phyloP scores from a whole-genome alignment of 768 basidiomycete genomes.

The Serendipita sp. region DNA sequence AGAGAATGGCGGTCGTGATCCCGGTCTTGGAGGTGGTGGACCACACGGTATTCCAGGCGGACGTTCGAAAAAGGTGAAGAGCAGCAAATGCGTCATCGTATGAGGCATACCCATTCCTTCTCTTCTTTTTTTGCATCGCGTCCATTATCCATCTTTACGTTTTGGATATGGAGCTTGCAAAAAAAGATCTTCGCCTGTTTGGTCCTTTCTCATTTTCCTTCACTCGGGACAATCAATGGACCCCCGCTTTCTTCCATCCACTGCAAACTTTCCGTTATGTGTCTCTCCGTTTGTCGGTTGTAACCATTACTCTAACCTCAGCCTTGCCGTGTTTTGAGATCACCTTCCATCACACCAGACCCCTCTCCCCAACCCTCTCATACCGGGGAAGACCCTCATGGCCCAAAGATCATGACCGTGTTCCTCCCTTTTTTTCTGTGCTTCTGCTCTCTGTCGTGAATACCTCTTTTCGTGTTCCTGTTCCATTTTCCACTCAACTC shows the following conservation, averaged over 20 bases:
- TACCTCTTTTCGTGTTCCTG: too few relatives aligned
- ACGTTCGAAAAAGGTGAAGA: conserved; percentile 31
- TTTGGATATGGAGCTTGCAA: too few relatives aligned
- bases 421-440: conserved; percentile 23
- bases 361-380: conserved; percentile 14
- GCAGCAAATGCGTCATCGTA: conserved; percentile 61
- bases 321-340: too few relatives aligned
- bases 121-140: not conserved
- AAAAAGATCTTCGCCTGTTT: not conserved
- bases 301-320: too few relatives aligned
- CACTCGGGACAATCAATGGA: not conserved
- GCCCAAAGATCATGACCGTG: conserved; percentile 29
- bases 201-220: not conserved
- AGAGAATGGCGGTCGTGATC: conserved; percentile 7
- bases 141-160: not conserved
- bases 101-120: conserved; percentile 28
- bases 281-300: too few relatives aligned
- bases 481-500: too few relatives aligned
- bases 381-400: too few relatives aligned
- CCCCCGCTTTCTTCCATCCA: not conserved
- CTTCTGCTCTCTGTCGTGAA: too few relatives aligned
- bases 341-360: too few relatives aligned
- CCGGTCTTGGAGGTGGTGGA: conserved; percentile 21
- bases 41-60: conserved; percentile 24
- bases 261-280: not conserved